These are phyloP conservation scores for Picochlorum sp. DNA, from an alignment of 139 green algal genomes.

Conservation along the genomic window DNA sequence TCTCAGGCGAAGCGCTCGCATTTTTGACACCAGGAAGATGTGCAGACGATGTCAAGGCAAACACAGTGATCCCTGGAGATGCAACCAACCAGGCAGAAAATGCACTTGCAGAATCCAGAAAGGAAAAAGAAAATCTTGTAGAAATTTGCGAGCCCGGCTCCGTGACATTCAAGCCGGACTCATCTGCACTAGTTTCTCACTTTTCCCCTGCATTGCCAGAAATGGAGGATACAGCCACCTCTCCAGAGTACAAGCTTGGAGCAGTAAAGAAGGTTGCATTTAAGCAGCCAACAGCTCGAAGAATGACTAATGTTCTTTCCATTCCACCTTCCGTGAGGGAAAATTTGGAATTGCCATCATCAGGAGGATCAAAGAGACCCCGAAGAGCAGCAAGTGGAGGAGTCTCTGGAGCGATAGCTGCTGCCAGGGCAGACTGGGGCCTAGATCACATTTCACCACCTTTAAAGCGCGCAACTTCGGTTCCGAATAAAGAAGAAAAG, in stretches of 20 bases:
- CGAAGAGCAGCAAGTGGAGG: slow-evolving; percentile 18
- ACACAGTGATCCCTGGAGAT: too few species aligned
- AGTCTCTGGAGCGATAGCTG: slow-evolving; percentile 20
- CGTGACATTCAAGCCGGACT: too few species aligned
- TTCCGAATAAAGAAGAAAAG: not conserved
- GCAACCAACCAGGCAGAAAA: too few species aligned
- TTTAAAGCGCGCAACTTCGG: slow-evolving; percentile 13
- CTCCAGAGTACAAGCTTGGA: too few species aligned
- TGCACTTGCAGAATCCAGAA: too few species aligned
- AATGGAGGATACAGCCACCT: slow-evolving; percentile 18
- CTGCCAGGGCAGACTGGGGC: slow-evolving; percentile 14
- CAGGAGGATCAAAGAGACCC: slow-evolving; percentile 17
- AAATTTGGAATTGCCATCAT: not conserved
- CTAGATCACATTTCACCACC: slow-evolving; percentile 13
- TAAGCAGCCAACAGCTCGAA: not conserved
- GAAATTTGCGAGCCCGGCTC: too few species aligned
- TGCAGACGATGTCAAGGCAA: not conserved
- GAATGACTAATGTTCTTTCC: not conserved
- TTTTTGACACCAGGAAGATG: not conserved
- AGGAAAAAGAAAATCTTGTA: too few species aligned
- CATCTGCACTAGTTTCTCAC: slow-evolving; percentile 13
- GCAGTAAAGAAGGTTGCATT: not conserved
- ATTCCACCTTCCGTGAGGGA: not conserved
- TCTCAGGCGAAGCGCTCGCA: not conserved
- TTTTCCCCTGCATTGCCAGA: slow-evolving; percentile 4